Percentiles rank a stretch among this genome's conserved stretches.
These are phyloP conservation scores for Cantharellus anzutake DNA, from an alignment of 768 basidiomycete genomes.

Conservation along the genomic window DNA sequence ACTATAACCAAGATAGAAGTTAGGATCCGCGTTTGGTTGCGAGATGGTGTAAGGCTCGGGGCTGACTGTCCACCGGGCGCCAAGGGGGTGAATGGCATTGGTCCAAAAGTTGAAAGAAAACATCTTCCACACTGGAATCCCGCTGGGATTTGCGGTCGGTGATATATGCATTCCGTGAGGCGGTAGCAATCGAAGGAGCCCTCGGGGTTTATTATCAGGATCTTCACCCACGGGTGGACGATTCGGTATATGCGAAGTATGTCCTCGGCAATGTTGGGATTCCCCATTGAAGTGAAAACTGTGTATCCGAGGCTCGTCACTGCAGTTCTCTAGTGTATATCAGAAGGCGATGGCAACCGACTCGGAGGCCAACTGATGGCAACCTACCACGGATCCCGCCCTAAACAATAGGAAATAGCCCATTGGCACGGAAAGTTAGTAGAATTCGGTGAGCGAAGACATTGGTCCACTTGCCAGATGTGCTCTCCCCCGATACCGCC, in stretches of 20 bases:
- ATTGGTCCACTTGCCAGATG: background rate
- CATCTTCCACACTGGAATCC: constrained; percentile 1
- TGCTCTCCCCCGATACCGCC: constrained; percentile 1
- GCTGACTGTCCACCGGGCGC: constrained; percentile 1
- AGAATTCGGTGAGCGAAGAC: background rate
- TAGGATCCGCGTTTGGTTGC: background rate
- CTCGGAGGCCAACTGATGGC: background rate
- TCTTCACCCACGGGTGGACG: background rate
- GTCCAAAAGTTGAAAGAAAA: constrained; percentile 3
- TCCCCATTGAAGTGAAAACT: background rate
- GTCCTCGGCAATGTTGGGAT: background rate
- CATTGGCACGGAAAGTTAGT: background rate
- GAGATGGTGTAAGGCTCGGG: background rate
- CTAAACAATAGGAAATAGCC: background rate
- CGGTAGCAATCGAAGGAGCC: background rate
- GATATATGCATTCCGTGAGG: background rate
- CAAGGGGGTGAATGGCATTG: background rate
- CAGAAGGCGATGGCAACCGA: background rate
- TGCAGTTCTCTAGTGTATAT: background rate
- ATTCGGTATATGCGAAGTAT: background rate
- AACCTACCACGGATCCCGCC: background rate
- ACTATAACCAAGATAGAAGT: constrained; percentile 4
- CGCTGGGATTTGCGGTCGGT: background rate
- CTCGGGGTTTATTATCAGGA: background rate
- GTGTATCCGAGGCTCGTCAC: constrained; percentile 2